Conservation (phyloP, 202 grass and related monocot species). For the Eragrostis tef region DNA sequence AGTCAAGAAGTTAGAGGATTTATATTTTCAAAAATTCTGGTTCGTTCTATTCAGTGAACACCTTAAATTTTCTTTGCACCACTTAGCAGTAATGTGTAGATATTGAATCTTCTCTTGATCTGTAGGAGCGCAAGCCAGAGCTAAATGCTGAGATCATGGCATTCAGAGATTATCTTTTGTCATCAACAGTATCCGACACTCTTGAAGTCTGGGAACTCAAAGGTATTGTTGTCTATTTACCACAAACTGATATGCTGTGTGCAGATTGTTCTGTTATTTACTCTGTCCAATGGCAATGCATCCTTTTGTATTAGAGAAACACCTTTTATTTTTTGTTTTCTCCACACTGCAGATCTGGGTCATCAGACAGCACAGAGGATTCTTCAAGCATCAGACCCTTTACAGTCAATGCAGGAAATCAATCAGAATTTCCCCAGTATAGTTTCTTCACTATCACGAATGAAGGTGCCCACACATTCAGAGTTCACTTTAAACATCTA, state of each 20-base stretch:
- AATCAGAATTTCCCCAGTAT: constrained; percentile 98
- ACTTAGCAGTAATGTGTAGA: constrained; percentile 29
- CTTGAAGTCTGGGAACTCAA: constrained; percentile 99
- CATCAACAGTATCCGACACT: constrained; percentile 83
- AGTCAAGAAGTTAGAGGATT: constrained; percentile 97
- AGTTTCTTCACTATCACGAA: constrained; percentile 94
- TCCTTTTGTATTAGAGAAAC: constrained; percentile 2
- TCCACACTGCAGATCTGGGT: constrained; percentile 73
- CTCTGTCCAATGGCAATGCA: constrained; percentile 13
- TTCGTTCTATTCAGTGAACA: constrained; percentile 53
- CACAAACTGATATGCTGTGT: constrained; percentile 14
- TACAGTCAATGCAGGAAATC: constrained; percentile 99
- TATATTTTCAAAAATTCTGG: constrained; percentile 99
- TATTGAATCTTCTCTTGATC: constrained; percentile 38
- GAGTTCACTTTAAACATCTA: constrained; percentile 40
- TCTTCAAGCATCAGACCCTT: constrained; percentile 90
- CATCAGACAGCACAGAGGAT: constrained; percentile 97
- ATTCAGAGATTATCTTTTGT: constrained; percentile 92
- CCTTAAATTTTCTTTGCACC: constrained; percentile 26
- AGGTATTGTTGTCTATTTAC: constrained; percentile 52
- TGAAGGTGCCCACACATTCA: constrained; percentile 69
- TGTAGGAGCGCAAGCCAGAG: constrained; percentile 88
- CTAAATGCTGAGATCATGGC: constrained; percentile 77
- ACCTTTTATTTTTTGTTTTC: constrained; percentile 44
- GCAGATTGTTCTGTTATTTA: constrained; percentile 31